phyloP scores from a whole-genome alignment of 495 filamentous ascomycete genomes.

The Pseudoneurospora amorphoporcata region DNA sequence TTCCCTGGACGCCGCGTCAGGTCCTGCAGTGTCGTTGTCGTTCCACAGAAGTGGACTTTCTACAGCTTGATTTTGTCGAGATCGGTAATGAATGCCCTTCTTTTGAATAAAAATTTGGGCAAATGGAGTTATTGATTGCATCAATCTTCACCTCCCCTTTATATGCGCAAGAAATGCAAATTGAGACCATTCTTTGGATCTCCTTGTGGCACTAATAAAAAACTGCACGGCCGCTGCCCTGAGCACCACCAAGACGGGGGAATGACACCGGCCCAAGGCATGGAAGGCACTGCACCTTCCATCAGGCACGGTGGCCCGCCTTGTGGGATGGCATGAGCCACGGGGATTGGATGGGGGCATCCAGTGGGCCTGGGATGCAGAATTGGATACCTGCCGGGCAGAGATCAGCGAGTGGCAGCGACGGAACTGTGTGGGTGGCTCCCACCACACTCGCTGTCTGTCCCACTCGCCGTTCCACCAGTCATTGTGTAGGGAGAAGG shows the following conservation, averaged over 20 bases:
- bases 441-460: not conserved
- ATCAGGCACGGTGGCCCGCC: not conserved
- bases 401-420: not conserved
- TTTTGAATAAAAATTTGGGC: not conserved
- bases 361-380: not conserved
- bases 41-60: not conserved
- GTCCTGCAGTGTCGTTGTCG: not conserved
- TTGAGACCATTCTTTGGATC: not conserved
- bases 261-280: not conserved
- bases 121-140: not conserved
- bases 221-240: not conserved
- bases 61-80: not conserved
- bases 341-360: not conserved
- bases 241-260: not conserved
- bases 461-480: not conserved
- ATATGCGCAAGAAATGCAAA: not conserved
- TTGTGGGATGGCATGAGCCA: not conserved
- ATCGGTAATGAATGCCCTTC: not conserved
- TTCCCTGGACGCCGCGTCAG: not conserved
- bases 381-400: not conserved
- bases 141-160: not conserved
- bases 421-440: not conserved
- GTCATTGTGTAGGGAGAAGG: not conserved
- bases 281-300: not conserved
- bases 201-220: not conserved